phyloP scores from a whole-genome alignment of 1,284 basidiomycete genomes.

The Trametes sp. region DNA sequence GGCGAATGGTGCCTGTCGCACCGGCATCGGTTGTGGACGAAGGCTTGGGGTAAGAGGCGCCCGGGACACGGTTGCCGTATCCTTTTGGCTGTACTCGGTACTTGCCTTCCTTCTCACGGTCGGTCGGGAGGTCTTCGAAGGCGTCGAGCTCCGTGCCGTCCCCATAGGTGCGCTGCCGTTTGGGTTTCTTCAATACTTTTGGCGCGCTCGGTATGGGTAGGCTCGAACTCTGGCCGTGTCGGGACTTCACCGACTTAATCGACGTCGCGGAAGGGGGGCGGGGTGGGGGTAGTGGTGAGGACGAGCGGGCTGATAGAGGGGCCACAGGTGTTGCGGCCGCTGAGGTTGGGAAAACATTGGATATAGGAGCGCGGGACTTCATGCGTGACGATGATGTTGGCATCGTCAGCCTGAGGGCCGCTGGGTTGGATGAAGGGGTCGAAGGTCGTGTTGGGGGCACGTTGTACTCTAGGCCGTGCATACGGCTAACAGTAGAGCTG shows the following conservation, averaged over 20 bases:
- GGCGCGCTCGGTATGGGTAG: constrained; percentile 55
- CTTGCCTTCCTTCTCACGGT: constrained; percentile 80
- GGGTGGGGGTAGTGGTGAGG: constrained; percentile 63
- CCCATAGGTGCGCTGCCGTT: constrained; percentile 78
- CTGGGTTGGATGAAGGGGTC: constrained; percentile 78
- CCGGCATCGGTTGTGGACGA: constrained; percentile 41
- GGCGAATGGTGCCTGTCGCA: constrained; percentile 62
- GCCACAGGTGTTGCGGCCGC: constrained; percentile 38
- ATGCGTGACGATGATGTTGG: constrained; percentile 74
- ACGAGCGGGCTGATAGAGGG: constrained; percentile 48
- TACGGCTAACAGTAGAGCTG: constrained; percentile 61
- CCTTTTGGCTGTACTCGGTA: constrained; percentile 76
- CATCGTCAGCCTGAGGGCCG: constrained; percentile 84
- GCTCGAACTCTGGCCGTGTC: constrained; percentile 43
- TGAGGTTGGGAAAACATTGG: constrained; percentile 69
- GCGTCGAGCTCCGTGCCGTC: constrained; percentile 94
- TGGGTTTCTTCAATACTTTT: constrained; percentile 78
- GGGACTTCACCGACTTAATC: constrained; percentile 44
- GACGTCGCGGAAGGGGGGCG: constrained; percentile 59
- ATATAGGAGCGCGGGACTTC: constrained; percentile 76
- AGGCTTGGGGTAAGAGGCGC: constrained; percentile 55
- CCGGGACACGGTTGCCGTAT: constrained; percentile 66
- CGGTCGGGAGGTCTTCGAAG: constrained; percentile 90
- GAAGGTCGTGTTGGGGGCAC: constrained; percentile 80
- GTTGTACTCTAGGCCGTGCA: constrained; percentile 63